Percentiles rank a stretch among this genome's conserved stretches.
Evolutionary conservation across 352 stramenopile species (phyloP).

Genomic region (Phytophthora meadii): DNA sequence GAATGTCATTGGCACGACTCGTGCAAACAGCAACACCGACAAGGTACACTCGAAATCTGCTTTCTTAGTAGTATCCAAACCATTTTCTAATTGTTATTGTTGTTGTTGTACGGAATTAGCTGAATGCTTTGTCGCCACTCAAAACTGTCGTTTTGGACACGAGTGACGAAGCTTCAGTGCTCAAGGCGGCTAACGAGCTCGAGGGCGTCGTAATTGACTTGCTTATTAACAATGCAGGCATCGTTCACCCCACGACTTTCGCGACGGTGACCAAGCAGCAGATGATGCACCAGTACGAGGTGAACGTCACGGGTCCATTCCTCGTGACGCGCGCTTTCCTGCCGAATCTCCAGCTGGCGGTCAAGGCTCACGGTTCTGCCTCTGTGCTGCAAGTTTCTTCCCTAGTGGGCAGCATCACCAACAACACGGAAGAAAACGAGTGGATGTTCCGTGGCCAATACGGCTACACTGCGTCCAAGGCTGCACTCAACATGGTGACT

Average conservation of each 20-base stretch:
- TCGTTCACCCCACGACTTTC: constrained; percentile 2
- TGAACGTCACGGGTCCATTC: constrained; percentile 12
- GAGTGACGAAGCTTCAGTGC: constrained; percentile 7
- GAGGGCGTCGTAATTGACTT: constrained; percentile 10
- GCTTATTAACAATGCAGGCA: constrained; percentile 18
- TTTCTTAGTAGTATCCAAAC: not conserved
- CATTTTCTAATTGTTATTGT: too few relatives aligned
- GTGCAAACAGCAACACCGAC: constrained; percentile 13
- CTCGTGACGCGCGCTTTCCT: constrained; percentile 5
- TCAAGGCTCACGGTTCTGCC: not conserved
- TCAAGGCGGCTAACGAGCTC: constrained; percentile 9
- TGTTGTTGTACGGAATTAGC: not conserved
- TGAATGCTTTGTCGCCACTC: constrained; percentile 3
- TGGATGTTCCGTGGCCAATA: constrained; percentile 12
- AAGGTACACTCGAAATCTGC: not conserved
- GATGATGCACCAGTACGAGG: constrained; percentile 9
- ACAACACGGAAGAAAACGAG: constrained; percentile 11
- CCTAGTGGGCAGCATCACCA: constrained; percentile 1
- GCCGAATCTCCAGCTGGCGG: constrained; percentile 11
- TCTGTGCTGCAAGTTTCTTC: constrained; percentile 14
- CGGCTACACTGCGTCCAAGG: constrained; percentile 15
- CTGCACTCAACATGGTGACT: constrained; percentile 16
- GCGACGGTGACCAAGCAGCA: constrained; percentile 1
- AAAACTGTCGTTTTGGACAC: constrained; percentile 8
- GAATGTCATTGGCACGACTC: constrained; percentile 18